phyloP scores from a whole-genome alignment of 2,329 filamentous ascomycete genomes.

The Fusarium napiforme region DNA sequence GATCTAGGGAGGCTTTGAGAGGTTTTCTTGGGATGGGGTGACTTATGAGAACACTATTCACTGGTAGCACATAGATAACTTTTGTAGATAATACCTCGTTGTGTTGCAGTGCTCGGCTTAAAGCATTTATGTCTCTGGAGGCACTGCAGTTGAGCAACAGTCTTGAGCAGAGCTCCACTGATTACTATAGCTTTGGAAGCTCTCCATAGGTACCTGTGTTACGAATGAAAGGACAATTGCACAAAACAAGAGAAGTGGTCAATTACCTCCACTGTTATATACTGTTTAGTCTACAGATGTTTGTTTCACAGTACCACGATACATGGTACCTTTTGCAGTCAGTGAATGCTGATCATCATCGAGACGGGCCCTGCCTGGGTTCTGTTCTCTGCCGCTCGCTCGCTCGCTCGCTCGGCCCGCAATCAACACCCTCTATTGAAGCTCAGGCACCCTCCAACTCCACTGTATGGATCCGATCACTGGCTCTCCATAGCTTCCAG shows the following conservation, averaged over 20 bases:
- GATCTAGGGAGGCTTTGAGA: constrained; percentile 1
- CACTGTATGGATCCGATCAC: constrained; percentile 11
- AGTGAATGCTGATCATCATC: constrained; percentile 1
- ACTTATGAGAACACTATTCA: constrained; percentile 3
- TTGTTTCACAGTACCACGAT: constrained; percentile 4
- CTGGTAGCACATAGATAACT: neutral
- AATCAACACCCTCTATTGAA: constrained; percentile 14
- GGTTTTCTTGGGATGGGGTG: constrained; percentile 17
- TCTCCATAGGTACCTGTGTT: constrained; percentile 9
- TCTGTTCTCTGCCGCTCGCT: constrained; percentile 12
- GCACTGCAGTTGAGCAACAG: neutral
- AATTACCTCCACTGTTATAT: neutral
- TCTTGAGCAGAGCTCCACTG: neutral
- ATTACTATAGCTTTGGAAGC: neutral
- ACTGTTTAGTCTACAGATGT: neutral
- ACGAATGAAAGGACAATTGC: constrained; percentile 22
- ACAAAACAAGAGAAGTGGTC: constrained; percentile 24
- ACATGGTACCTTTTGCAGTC: neutral
- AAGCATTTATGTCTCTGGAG: neutral
- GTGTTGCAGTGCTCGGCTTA: neutral
- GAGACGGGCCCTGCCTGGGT: neutral
- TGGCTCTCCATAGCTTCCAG: neutral
- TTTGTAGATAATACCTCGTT: neutral
- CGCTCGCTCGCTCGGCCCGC: constrained; percentile 27
- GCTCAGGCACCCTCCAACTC: constrained; percentile 7